Base-by-base conservation (phyloP, 2,329 filamentous ascomycete genomes). In the Colletotrichum sp. region DNA sequence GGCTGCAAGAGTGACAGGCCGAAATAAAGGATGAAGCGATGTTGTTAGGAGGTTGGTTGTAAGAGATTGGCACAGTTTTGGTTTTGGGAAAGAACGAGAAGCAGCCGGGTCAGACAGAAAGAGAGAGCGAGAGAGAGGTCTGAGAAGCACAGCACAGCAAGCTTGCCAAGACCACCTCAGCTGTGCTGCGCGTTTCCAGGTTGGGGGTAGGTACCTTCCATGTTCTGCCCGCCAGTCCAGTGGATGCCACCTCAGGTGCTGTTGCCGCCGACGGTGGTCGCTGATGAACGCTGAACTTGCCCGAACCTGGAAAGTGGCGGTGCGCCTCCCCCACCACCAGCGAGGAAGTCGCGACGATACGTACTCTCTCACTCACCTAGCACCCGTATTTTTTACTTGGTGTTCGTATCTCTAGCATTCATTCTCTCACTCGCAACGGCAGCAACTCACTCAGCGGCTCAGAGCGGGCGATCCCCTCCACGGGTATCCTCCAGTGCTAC, bases 251-350 rank as follows among this genome's bases (percentile, higher is more conserved):
- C 44, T 15, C 32, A 30, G n/a, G 15, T 44, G 19, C 30, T 34
- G 25, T 22, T 29, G 62, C 36, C 32, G 29, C 49, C 6, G 65
- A 27, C n/a, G 19, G n/a, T 34, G 30, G 59, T 32, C 30, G 59
- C 29, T 67, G 34, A 32, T 44, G 34, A 72, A 64, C 59, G 30
- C 34, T 57, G 13, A 29, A 69, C 30, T 22, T 66, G 65, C 22
- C 55, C 22, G 71, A 61, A 52, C 55, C 36, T 36, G 69, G 68
- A 36, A 27, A 63, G 74, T 76, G 74, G 70, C 74, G 64, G 63
- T 73, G 72, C 72, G 30, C 32, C 67, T 49, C 29, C 27, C 49
- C 71, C 67, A 59, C 71, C 39, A 15, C 71, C 39, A 44, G 39
- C 15, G 6, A 22, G 22, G 15, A 19, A 49, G 27, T 12, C 6